These are phyloP conservation scores for Vitis hybrid DNA, from an alignment of 177 flowering plant genomes.

Conservation along the genomic window DNA sequence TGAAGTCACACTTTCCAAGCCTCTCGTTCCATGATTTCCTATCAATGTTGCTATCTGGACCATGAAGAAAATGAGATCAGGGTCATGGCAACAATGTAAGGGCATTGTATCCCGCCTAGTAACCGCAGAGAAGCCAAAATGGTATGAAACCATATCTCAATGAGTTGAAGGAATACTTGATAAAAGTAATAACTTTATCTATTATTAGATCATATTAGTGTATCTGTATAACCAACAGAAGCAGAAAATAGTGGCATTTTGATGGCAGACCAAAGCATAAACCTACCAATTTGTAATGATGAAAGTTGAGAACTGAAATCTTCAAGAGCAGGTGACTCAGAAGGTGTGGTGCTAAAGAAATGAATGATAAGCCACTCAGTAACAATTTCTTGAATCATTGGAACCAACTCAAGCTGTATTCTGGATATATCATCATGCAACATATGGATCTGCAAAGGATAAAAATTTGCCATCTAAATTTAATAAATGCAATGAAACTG, in stretches of 20 bases:
- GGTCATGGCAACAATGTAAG: neutral
- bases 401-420: slow-evolving; percentile 72
- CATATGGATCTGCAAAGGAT: slow-evolving; percentile 61
- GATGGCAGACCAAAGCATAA: slow-evolving; percentile 3
- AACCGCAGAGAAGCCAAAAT: neutral
- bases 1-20: slow-evolving; percentile 70
- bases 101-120: neutral
- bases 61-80: neutral
- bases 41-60: slow-evolving; percentile 53
- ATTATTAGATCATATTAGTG: neutral
- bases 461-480: neutral
- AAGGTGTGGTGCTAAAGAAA: slow-evolving; percentile 69
- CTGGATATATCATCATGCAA: slow-evolving; percentile 54
- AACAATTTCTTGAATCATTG: slow-evolving; percentile 73
- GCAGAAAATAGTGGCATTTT: no score
- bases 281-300: slow-evolving; percentile 80
- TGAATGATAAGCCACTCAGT: slow-evolving; percentile 76
- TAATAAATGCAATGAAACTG: neutral
- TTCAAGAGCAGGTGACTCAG: slow-evolving; percentile 60
- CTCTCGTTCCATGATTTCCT: slow-evolving; percentile 61
- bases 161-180: slow-evolving; percentile 2
- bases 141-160: neutral
- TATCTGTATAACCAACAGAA: neutral
- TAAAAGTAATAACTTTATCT: neutral
- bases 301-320: slow-evolving; percentile 91